Conservation (phyloP, 257 asterid genomes). For the Agastache rugosa region DNA sequence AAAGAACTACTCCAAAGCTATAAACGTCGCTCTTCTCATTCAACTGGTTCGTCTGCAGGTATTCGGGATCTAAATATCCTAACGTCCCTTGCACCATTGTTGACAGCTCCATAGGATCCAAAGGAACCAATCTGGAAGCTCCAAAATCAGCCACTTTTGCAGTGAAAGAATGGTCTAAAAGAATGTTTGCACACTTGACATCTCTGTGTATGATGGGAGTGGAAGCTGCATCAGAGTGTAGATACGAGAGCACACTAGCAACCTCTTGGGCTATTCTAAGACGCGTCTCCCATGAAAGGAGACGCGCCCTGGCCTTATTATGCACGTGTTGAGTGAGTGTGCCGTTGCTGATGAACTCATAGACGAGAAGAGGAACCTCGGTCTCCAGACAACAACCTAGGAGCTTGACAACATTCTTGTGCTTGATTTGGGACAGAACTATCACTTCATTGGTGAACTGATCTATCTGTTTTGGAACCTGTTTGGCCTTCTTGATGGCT, state of each 20-base stretch:
- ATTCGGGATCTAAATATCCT: conserved; percentile 51
- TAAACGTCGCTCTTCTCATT: conserved; percentile 50
- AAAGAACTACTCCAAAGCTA: conserved; percentile 44
- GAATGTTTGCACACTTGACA: conserved; percentile 45
- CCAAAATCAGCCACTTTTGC: conserved; percentile 46
- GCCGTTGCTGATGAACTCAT: conserved; percentile 36
- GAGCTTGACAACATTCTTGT: conserved; percentile 44
- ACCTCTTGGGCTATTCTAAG: conserved; percentile 42
- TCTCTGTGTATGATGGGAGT: conserved; percentile 49
- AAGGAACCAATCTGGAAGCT: conserved; percentile 40
- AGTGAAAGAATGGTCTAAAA: conserved; percentile 36
- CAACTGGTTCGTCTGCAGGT: conserved; percentile 36
- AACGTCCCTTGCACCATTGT: conserved; percentile 48
- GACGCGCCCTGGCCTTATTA: not conserved
- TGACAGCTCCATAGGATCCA: conserved; percentile 29
- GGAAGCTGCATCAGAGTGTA: conserved; percentile 40
- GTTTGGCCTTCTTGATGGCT: conserved; percentile 39
- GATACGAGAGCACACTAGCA: conserved; percentile 41
- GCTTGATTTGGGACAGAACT: conserved; percentile 44
- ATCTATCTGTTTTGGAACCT: conserved; percentile 35
- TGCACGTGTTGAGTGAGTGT: conserved; percentile 19
- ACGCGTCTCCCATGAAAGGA: conserved; percentile 38
- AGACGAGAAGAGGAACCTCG: conserved; percentile 40
- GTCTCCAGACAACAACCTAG: conserved; percentile 50
- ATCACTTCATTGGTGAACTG: conserved; percentile 49